These are phyloP conservation scores for Mucor sp. DNA, from an alignment of 371 early-diverging fungal species.

Conservation along the genomic window DNA sequence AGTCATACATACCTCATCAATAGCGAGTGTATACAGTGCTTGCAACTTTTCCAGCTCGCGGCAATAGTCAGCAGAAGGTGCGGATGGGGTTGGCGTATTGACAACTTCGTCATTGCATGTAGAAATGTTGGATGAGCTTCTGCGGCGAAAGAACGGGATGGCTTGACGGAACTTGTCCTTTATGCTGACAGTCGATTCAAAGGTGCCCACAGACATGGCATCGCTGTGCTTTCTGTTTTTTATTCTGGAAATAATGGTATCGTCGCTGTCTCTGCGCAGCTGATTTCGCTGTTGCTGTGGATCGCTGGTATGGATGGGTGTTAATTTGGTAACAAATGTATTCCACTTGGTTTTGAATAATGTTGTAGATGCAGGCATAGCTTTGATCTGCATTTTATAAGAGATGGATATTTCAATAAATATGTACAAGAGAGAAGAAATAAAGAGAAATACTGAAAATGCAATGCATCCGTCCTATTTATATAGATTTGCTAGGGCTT, in stretches of 20 bases:
- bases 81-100: background rate
- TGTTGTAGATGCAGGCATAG: conserved; percentile 10
- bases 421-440: background rate
- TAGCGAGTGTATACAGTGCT: conserved; percentile 16
- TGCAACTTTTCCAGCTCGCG: conserved; percentile 13
- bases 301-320: background rate
- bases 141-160: conserved; percentile 18
- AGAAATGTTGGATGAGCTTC: conserved; percentile 5
- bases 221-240: conserved; percentile 23
- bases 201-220: conserved; percentile 22
- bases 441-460: background rate
- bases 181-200: conserved; percentile 15
- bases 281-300: background rate
- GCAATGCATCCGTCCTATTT: background rate
- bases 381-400: conserved; percentile 11
- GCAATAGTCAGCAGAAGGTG: background rate
- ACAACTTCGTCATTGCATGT: background rate
- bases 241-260: background rate
- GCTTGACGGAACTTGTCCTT: conserved; percentile 22
- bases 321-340: conserved; percentile 9
- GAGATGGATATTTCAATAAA: background rate
- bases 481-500: background rate
- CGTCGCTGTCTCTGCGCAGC: background rate
- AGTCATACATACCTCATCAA: conserved; percentile 23
- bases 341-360: conserved; percentile 11